These are phyloP conservation scores for Chalciporus pseudorubinellus DNA, from an alignment of 768 basidiomycete genomes.

Conservation along the genomic window DNA sequence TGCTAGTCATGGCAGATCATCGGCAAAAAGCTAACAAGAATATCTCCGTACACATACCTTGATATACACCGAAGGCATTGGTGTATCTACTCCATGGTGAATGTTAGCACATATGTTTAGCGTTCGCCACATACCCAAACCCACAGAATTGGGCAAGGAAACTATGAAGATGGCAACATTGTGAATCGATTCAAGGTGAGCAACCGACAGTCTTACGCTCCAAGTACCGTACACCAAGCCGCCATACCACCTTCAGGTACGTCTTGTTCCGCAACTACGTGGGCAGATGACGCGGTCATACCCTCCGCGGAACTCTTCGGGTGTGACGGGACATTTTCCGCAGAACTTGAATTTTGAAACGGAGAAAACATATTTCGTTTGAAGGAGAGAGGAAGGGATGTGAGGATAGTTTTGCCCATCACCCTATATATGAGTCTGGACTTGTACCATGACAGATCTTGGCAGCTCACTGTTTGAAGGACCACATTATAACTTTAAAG, in stretches of 20 bases:
- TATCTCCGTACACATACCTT: conserved; percentile 10
- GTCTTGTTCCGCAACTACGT: background rate
- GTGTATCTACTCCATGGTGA: conserved; percentile 13
- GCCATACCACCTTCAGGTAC: conserved; percentile 11
- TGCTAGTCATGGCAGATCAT: conserved; percentile 4
- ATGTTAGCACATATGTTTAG: background rate
- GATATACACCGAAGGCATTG: conserved; percentile 28
- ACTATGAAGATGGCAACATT: conserved; percentile 7
- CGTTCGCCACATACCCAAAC: conserved; percentile 17
- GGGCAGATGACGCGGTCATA: background rate
- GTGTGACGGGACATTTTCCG: background rate
- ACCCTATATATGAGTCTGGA: background rate
- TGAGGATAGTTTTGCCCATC: background rate
- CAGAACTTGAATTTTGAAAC: background rate
- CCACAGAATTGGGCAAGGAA: conserved; percentile 28
- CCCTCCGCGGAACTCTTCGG: background rate
- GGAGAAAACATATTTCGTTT: background rate
- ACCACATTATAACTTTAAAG: background rate
- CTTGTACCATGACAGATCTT: background rate
- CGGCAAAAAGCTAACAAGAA: background rate
- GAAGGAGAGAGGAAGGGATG: background rate
- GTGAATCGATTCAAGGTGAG: background rate
- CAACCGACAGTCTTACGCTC: conserved; percentile 16
- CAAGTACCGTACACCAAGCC: conserved; percentile 27
- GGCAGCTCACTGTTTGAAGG: background rate